Percentiles rank a stretch among this genome's conserved stretches.
phyloP scores from a whole-genome alignment of 2,329 filamentous ascomycete genomes.

The Ilyonectria robusta region DNA sequence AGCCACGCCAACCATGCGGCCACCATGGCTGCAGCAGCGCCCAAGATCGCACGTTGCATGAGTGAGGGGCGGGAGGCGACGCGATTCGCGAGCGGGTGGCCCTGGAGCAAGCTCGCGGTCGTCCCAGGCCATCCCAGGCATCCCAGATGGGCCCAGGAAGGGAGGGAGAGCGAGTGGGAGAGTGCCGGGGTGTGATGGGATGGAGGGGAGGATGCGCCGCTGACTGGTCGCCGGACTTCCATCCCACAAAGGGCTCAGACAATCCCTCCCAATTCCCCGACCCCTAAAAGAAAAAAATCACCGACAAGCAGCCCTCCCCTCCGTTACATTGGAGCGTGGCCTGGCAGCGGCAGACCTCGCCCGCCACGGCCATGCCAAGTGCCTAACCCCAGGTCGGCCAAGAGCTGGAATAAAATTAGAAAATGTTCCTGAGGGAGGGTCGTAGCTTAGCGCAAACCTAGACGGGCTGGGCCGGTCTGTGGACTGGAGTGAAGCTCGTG shows the following conservation, averaged over 20 bases:
- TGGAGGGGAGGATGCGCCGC: too few species aligned
- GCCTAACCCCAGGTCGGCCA: constrained; percentile 7
- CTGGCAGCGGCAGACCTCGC: not conserved
- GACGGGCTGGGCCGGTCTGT: constrained; percentile 23
- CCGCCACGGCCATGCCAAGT: constrained; percentile 1
- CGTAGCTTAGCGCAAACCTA: constrained; percentile 20
- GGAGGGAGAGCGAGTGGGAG: not conserved
- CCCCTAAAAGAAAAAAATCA: constrained; percentile 5
- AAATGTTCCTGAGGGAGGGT: constrained; percentile 4
- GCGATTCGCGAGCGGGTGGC: constrained; percentile 25
- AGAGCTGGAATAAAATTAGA: constrained; percentile 30
- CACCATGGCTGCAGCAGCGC: not conserved
- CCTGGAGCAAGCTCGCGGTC: not conserved
- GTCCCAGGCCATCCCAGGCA: not conserved
- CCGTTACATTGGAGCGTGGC: constrained; percentile 1
- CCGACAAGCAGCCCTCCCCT: not conserved
- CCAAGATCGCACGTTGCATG: constrained; percentile 20
- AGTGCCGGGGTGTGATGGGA: constrained; percentile 1
- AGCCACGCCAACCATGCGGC: not conserved
- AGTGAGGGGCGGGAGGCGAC: constrained; percentile 30
- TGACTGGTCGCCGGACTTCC: too few species aligned
- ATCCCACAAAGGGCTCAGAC: too few species aligned
- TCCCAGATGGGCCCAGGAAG: not conserved
- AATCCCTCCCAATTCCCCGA: not conserved
- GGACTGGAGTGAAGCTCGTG: constrained; percentile 23